A percentile compares a stretch with the other conserved stretches of the same genome.
Conservation (phyloP, 345 rosid species). For the Citrus maxima region DNA sequence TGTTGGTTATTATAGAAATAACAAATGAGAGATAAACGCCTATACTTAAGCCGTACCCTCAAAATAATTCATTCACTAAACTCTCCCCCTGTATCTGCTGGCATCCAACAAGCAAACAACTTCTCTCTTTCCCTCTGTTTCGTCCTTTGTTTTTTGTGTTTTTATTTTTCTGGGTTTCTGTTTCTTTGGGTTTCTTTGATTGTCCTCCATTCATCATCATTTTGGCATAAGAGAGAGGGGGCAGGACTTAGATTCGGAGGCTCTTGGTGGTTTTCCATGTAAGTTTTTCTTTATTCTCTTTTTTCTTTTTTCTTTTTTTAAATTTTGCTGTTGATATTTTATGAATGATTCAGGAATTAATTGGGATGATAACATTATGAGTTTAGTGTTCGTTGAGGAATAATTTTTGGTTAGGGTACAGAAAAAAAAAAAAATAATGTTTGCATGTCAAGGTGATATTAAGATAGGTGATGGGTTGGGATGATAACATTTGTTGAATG, state of each 20-base stretch:
- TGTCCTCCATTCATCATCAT: neutral
- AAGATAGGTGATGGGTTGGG: neutral
- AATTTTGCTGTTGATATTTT: too few species aligned
- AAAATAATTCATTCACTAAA: constrained; percentile 1
- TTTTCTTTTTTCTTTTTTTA: too few species aligned
- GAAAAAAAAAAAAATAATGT: neutral
- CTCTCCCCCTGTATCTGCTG: neutral
- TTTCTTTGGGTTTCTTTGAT: neutral
- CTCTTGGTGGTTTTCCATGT: neutral
- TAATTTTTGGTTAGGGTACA: neutral
- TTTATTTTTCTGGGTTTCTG: neutral
- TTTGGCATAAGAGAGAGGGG: neutral
- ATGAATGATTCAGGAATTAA: neutral
- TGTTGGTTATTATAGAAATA: neutral
- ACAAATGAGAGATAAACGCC: constrained; percentile 20
- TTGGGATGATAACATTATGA: neutral
- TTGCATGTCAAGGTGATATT: neutral
- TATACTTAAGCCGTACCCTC: constrained; percentile 20
- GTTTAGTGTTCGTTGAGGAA: neutral
- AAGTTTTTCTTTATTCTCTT: neutral
- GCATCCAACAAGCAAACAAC: constrained; percentile 2
- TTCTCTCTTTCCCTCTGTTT: neutral
- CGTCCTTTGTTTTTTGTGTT: neutral
- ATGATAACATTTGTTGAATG: neutral
- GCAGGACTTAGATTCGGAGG: neutral